Evolutionary conservation across 164 flowering plant species (phyloP), one percentile per base, ranked within the genome.

Genomic region (Echeveria elegans): DNA sequence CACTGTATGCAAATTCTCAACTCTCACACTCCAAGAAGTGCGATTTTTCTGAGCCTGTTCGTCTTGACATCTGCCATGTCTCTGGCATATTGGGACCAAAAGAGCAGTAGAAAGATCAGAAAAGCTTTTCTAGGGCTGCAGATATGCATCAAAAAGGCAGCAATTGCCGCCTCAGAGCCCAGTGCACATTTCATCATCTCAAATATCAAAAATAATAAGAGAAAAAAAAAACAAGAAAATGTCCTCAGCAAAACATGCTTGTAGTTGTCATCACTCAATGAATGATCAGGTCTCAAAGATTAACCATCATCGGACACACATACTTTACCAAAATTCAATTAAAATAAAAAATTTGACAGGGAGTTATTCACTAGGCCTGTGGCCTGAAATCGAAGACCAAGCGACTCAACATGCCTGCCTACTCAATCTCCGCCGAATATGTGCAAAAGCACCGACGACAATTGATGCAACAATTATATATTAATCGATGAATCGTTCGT

Each of bases 391-490:
- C 19, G 61, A 56, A 56, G 61, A 23, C 61, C 19, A 19, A 56
- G 61, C 61, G 61, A 56, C 61, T 56, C 61, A 56, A 56, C 61
- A 56, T 56, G 61, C 61, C 61, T 56, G 61, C 61, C 61, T 29
- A 56, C 61, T 56, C 61, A 56, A 56, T 56, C 61, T 56, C 18
- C 61, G 61, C 61, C 61, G 3, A 43, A 11, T 1, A 43, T 16
- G 37, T 34, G 3, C 37, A 34, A 34, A 34, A 34, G n/a, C 37
- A 34, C 30, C 5, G 19, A 28, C 32, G 11, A 43, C 47, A 43
- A 14, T 43, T 4, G 19, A 14, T 43, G 47, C 47, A 43, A 0
- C n/a, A n/a, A n/a, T n/a, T n/a, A n/a, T n/a, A n/a, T n/a, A n/a
- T n/a, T n/a, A n/a, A n/a, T n/a, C n/a, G n/a, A n/a, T n/a, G n/a